Conservation (phyloP, 768 basidiomycete species). For the Chalciporus piperatus region DNA sequence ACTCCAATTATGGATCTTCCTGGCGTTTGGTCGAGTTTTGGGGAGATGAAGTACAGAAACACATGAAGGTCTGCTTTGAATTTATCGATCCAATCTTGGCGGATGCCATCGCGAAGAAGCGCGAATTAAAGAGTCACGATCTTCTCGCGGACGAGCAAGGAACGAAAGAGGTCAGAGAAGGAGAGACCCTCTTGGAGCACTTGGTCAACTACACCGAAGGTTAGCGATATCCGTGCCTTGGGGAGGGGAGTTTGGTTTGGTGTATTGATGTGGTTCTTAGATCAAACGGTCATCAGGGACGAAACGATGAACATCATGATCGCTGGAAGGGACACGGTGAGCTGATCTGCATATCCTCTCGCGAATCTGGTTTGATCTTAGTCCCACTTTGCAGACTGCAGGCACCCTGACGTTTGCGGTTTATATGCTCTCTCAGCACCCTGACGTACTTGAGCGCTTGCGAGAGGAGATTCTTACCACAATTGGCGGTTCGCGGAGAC, state of each 20-base stretch:
- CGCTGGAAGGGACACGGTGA: slow-evolving; percentile 43
- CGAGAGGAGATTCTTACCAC: slow-evolving; percentile 54
- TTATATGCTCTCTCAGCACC: slow-evolving; percentile 52
- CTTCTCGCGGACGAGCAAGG: slow-evolving; percentile 4
- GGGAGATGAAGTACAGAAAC: slow-evolving; percentile 37
- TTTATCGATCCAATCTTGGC: slow-evolving; percentile 49
- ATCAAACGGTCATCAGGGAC: slow-evolving; percentile 23
- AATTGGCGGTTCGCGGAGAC: slow-evolving; percentile 47
- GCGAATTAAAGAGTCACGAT: slow-evolving; percentile 11
- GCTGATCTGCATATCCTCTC: background rate
- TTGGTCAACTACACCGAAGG: slow-evolving; percentile 54
- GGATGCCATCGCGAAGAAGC: slow-evolving; percentile 39
- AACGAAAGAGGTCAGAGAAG: slow-evolving; percentile 35
- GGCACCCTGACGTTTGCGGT: slow-evolving; percentile 34
- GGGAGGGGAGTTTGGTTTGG: background rate
- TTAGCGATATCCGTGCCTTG: slow-evolving; percentile 18
- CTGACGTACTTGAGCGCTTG: slow-evolving; percentile 43
- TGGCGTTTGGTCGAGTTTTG: slow-evolving; percentile 49
- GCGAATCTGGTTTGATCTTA: background rate
- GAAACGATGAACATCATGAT: slow-evolving; percentile 29
- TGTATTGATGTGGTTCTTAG: slow-evolving; percentile 12
- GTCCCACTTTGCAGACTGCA: slow-evolving; percentile 21
- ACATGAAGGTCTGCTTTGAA: slow-evolving; percentile 40
- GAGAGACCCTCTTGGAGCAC: slow-evolving; percentile 49
- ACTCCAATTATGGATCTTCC: slow-evolving; percentile 35